Conservation (phyloP, 208 protist species). For the Wallacemonas sp. region DNA sequence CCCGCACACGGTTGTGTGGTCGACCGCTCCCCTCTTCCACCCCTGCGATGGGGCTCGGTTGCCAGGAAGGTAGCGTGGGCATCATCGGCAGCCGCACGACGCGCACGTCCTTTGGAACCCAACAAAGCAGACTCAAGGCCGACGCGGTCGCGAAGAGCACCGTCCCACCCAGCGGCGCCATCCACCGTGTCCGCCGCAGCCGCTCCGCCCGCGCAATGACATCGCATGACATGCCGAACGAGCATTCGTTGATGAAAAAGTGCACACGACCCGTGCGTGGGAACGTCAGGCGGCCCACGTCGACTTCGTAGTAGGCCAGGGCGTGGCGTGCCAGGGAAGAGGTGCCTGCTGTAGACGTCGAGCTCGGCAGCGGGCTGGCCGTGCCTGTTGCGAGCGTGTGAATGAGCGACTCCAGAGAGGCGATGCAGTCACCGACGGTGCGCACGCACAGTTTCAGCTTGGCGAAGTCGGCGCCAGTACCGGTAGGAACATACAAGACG, state of each 20-base stretch:
- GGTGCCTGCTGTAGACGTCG: too few relatives aligned
- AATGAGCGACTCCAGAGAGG: constrained; percentile 4
- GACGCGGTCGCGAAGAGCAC: constrained; percentile 60
- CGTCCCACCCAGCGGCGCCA: constrained; percentile 38
- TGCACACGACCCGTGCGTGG: constrained; percentile 40
- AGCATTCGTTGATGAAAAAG: constrained; percentile 88
- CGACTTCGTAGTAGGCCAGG: constrained; percentile 36
- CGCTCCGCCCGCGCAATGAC: constrained; percentile 63
- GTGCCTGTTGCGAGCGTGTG: background rate
- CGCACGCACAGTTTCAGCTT: constrained; percentile 55
- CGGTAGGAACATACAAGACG: constrained; percentile 59
- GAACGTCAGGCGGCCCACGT: constrained; percentile 73
- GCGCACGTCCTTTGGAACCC: constrained; percentile 49
- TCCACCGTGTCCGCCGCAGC: constrained; percentile 32
- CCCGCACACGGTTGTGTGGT: background rate
- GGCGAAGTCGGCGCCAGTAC: constrained; percentile 81
- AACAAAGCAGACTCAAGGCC: constrained; percentile 42
- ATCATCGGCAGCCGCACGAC: constrained; percentile 36
- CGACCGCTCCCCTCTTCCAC: too few relatives aligned
- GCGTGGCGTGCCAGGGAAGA: too few relatives aligned
- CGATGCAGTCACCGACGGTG: constrained; percentile 37
- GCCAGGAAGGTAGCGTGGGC: constrained; percentile 17
- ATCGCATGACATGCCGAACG: constrained; percentile 77
- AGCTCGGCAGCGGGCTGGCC: background rate
- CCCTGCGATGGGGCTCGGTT: too few relatives aligned